Evolutionary conservation across 1,284 basidiomycete genomes (phyloP), one percentile per base, ranked within the genome.

Genomic region (Tilletia setariae): DNA sequence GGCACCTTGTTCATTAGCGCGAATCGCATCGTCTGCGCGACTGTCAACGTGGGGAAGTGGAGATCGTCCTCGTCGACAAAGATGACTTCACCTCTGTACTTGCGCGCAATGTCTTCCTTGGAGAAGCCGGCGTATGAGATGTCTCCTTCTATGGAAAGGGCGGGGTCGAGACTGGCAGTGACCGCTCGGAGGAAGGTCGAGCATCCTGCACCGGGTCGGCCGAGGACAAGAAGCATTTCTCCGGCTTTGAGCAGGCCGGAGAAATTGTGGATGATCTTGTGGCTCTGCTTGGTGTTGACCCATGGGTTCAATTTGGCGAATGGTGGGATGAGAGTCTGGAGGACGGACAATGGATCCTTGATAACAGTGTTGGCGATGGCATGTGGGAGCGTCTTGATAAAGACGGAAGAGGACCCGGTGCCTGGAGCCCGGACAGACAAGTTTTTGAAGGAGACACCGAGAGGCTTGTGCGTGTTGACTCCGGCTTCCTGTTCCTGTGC

Each of bases 181-280:
- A 79, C 67, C 42, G 77, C 75, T 16, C 72, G 63, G 13, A 79
- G 70, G 28, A 66, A 40, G 19, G 77, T 77, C 25, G 77, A 73
- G 66, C 77, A 79, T 15, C 77, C 77, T 3, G 75, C 67, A 7
- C 77, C 77, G 11, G 77, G 77, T 21, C 76, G 68, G n/a, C 77
- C 77, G 28, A 79, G 72, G 25, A 79, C 77, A 65, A 79, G 75
- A 23, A 77, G 71, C 77, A 79, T 79, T 67, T 79, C 73, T 28
- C 76, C 75, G 16, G 77, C 67, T 28, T 73, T 73, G 67, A 78
- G 73, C 7, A 77, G 68, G 42, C 77, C 77, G 63, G 59, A 70
- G 40, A 67, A 66, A 47, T 43, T 66, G 44, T 73, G 69, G 40
- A 78, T 68, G 15, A 78, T 67, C 30, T 68, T 53, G 44, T 44